Conservation (phyloP, 2,329 filamentous ascomycete genomes). For the Boeremia exigua region DNA sequence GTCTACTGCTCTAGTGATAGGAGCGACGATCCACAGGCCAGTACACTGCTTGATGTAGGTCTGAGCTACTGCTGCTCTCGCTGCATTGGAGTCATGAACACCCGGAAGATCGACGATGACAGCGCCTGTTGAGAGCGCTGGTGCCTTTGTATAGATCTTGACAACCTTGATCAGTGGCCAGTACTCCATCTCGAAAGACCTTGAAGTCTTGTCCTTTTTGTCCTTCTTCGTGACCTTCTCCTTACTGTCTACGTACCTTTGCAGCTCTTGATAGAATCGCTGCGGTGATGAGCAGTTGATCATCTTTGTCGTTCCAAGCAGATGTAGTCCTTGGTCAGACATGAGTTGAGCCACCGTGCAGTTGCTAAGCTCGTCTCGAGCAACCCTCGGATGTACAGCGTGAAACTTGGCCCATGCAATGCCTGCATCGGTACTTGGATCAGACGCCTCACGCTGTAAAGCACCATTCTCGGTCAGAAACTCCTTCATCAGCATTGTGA, state of each 20-base stretch:
- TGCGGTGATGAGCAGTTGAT: conserved; percentile 49
- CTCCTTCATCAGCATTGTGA: conserved; percentile 58
- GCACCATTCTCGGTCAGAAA: conserved; percentile 52
- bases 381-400: conserved; percentile 55
- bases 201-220: conserved; percentile 32
- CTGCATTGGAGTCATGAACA: conserved; percentile 65
- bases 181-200: conserved; percentile 41
- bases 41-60: conserved; percentile 67
- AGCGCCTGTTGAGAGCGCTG: conserved; percentile 60
- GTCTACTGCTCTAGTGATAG: conserved; percentile 66
- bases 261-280: conserved; percentile 56
- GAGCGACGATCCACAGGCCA: conserved; percentile 67
- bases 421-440: conserved; percentile 56
- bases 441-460: conserved; percentile 45
- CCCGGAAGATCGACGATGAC: conserved; percentile 66
- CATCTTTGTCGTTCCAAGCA: conserved; percentile 56
- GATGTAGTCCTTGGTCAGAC: conserved; percentile 46
- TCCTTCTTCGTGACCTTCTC: conserved; percentile 52
- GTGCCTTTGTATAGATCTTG: conserved; percentile 58
- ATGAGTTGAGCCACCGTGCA: conserved; percentile 52
- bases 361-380: conserved; percentile 48
- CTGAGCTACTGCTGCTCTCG: conserved; percentile 63
- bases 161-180: conserved; percentile 64
- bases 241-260: conserved; percentile 62
- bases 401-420: conserved; percentile 60